These are phyloP conservation scores for Ceratocystis lukuohia DNA, from an alignment of 2,329 filamentous ascomycete genomes.

Conservation along the genomic window DNA sequence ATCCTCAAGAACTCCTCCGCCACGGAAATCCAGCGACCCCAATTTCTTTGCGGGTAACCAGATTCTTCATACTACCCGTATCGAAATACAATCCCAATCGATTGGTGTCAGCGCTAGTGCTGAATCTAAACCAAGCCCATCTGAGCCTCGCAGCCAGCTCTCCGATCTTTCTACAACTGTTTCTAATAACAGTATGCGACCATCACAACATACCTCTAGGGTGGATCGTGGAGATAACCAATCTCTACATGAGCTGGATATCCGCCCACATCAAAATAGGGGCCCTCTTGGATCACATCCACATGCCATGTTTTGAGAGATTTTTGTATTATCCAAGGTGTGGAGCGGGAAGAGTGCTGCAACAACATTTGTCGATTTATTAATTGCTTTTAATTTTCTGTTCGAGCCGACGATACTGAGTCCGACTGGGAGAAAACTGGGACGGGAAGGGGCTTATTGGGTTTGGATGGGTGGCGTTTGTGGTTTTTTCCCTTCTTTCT, in stretches of 20 bases:
- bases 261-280: conserved; percentile 13
- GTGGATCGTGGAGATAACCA: background rate
- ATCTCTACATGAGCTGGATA: conserved; percentile 10
- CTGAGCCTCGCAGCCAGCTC: background rate
- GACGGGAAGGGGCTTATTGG: background rate
- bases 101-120: background rate
- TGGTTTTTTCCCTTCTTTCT: background rate
- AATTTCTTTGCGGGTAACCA: conserved; percentile 6
- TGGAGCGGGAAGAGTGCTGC: background rate
- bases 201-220: background rate
- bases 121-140: background rate
- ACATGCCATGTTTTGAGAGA: conserved; percentile 5
- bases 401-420: background rate
- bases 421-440: background rate
- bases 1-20: background rate
- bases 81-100: conserved; percentile 14
- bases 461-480: background rate
- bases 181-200: background rate
- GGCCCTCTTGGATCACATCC: conserved; percentile 16
- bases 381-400: background rate
- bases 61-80: conserved; percentile 14
- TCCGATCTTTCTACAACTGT: background rate
- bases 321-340: background rate
- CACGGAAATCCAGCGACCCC: background rate
- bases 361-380: background rate